phyloP scores from a whole-genome alignment of 2,329 filamentous ascomycete species.

The Aspergillus alliaceus region DNA sequence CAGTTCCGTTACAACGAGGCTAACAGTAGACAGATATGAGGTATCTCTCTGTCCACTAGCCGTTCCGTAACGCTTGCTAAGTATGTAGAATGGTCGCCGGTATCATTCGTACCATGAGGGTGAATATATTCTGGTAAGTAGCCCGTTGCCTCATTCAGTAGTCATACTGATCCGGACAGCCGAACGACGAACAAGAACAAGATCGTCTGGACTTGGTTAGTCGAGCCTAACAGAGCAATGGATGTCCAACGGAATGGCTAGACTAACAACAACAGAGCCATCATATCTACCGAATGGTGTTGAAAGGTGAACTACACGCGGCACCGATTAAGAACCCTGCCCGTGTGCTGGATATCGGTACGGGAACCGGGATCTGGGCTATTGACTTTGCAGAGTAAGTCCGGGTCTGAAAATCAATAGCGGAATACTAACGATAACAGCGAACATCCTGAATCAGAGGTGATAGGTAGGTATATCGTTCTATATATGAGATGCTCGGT shows the following conservation, averaged over 20 bases:
- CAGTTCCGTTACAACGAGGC: neutral
- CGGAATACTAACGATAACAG: conserved; percentile 9
- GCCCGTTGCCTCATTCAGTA: neutral
- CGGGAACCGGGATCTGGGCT: conserved; percentile 40
- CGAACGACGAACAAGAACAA: conserved; percentile 38
- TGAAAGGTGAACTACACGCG: conserved; percentile 29
- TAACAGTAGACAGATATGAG: conserved; percentile 32
- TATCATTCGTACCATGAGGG: conserved; percentile 35
- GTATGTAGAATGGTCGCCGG: conserved; percentile 30
- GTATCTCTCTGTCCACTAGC: conserved; percentile 14
- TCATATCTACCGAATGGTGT: conserved; percentile 35
- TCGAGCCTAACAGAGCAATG: neutral
- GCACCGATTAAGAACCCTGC: conserved; percentile 28
- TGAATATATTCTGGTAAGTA: conserved; percentile 29
- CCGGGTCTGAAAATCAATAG: neutral
- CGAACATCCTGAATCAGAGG: conserved; percentile 26
- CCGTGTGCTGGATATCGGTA: conserved; percentile 37
- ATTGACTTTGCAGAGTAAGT: conserved; percentile 39
- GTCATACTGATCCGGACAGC: conserved; percentile 11
- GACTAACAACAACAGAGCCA: conserved; percentile 14
- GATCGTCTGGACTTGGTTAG: conserved; percentile 33
- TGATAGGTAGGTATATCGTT: conserved; percentile 25
- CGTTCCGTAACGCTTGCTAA: neutral
- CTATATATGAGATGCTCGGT: neutral
- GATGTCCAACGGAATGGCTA: neutral